Evolutionary conservation across 805 yeast genomes (phyloP), one percentile per base, ranked within the genome.

Genomic region (Candida broadrunensis): DNA sequence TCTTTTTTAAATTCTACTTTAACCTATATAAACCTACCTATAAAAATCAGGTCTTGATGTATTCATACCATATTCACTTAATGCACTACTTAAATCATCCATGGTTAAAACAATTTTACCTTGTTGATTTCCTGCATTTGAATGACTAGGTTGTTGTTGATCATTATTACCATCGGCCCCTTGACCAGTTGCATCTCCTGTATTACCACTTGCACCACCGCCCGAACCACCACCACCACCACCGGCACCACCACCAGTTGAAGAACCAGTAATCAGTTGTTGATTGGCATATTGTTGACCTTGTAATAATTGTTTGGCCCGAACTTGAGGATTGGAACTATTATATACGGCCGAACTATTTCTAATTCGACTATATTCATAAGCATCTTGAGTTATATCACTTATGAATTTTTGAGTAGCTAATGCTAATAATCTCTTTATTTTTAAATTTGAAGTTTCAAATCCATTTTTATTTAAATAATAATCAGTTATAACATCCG

Each of bases 321-420:
- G 73, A 1, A 81, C 84, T 58, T 87, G 95, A 6, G 96, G 95
- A 55, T 88, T 88, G 33, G 86, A 74, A 4, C 95, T 80, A 52
- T 84, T 83, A 53, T 86, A 82, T n/a, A 90, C 95, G 0, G 96
- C 81, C 11, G 88, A 80, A 4, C 87, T 72, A n/a, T 93, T 87
- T 47, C 98, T 76, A 49, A 93, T 93, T 45, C 98, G 72, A 7
- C 96, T 86, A 58, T 88, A 90, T 59, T 93, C 99, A 58, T 88
- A 93, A 0, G 99, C 97, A 57, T 93, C 98, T 13, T 89, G 88
- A 1, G 99, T 97, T 23, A 93, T 83, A 59, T 93, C 99, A 45
- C 90, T 81, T 20, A 93, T 77, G 60, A 93, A 93, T 58, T 93
- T 93, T 56, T 95, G 99, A 0, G 99, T 93, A 1, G 99, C 98